These are phyloP conservation scores for Coelastrella sp. DNA, from an alignment of 139 green algal species.

Conservation along the genomic window DNA sequence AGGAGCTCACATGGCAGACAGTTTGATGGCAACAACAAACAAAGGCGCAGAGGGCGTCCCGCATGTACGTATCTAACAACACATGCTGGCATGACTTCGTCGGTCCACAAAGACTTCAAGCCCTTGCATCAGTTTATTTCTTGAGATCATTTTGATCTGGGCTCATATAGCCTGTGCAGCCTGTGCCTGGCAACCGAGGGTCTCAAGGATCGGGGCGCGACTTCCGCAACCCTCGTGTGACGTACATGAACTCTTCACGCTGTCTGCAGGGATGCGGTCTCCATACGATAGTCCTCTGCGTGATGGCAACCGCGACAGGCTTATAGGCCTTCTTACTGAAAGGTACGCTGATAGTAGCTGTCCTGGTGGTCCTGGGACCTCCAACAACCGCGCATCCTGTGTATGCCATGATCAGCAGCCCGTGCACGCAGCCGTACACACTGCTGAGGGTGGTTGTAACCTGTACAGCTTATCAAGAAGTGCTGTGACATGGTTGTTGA, in stretches of 20 bases:
- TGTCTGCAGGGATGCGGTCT: conserved; percentile 57
- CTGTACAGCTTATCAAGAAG: too few relatives aligned
- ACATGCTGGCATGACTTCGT: neutral
- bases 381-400: neutral
- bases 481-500: neutral
- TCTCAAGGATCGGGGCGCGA: too few relatives aligned
- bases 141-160: too few relatives aligned
- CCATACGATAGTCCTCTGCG: conserved; percentile 81
- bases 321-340: conserved; percentile 86
- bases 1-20: conserved; percentile 48
- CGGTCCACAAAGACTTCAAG: neutral
- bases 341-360: conserved; percentile 52
- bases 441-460: too few relatives aligned
- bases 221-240: neutral
- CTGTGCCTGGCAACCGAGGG: neutral
- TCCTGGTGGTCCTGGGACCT: too few relatives aligned
- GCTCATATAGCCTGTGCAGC: neutral
- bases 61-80: conserved; percentile 10
- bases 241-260: neutral
- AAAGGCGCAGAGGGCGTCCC: conserved; percentile 8
- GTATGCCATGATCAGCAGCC: too few relatives aligned
- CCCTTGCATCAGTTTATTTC: too few relatives aligned
- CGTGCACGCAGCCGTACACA: too few relatives aligned
- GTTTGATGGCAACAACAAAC: conserved; percentile 43
- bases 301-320: conserved; percentile 84